Evolutionary conservation across 2,329 filamentous ascomycete genomes (phyloP).

Genomic region (Alternaria metachromatica): DNA sequence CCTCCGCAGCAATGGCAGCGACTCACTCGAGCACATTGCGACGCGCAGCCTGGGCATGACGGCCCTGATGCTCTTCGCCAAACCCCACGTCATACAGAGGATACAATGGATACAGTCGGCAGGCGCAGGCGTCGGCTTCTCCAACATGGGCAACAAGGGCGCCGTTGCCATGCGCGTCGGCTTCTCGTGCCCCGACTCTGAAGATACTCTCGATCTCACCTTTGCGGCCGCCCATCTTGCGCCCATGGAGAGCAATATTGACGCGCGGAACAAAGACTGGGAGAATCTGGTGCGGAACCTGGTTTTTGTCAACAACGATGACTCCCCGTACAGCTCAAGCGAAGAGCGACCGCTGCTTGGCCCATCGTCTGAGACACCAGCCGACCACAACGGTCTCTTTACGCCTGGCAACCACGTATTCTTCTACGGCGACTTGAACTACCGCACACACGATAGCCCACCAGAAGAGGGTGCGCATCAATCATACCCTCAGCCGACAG

Average conservation of each 20-base stretch:
- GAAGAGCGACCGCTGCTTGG: conserved; percentile 44
- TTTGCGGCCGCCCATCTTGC: conserved; percentile 90
- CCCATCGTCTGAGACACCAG: conserved; percentile 23
- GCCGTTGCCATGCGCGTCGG: conserved; percentile 79
- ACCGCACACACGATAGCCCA: conserved; percentile 75
- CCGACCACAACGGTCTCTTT: conserved; percentile 71
- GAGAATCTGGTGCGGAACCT: conserved; percentile 79
- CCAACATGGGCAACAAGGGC: conserved; percentile 95
- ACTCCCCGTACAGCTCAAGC: conserved; percentile 37
- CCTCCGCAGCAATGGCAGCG: conserved; percentile 48
- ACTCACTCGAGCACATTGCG: conserved; percentile 72
- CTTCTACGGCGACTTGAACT: conserved; percentile 92
- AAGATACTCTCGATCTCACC: conserved; percentile 69
- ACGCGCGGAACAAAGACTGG: conserved; percentile 86
- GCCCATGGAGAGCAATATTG: conserved; percentile 80
- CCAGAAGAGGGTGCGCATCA: conserved; percentile 65
- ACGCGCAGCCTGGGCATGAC: conserved; percentile 87
- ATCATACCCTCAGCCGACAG: conserved; percentile 68
- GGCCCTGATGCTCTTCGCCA: conserved; percentile 83
- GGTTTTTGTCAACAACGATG: conserved; percentile 66
- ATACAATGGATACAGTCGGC: conserved; percentile 75
- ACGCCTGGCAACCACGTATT: conserved; percentile 79
- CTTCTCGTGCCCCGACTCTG: conserved; percentile 56
- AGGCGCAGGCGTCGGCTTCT: conserved; percentile 82
- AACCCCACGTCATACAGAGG: conserved; percentile 62